Conservation (phyloP, 2,329 filamentous ascomycete species). For the Westerdykella sp. region DNA sequence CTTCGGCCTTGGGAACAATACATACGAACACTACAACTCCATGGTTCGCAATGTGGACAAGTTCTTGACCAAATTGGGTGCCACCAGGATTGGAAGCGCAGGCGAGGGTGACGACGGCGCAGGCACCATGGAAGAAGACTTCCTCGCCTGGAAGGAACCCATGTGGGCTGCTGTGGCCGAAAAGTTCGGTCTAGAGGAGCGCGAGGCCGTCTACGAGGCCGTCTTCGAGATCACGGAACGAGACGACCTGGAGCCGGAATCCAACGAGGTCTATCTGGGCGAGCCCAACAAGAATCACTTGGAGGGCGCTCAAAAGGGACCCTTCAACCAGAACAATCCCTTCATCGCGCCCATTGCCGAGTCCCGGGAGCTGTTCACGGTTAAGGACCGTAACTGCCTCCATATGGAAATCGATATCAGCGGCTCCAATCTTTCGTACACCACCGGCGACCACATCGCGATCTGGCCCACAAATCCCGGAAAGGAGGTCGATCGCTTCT, state of each 20-base stretch:
- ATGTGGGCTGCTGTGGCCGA: conserved; percentile 88
- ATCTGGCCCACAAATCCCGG: conserved; percentile 96
- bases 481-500: conserved; percentile 82
- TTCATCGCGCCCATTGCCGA: conserved; percentile 91
- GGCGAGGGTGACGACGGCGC: conserved; percentile 97
- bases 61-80: conserved; percentile 74
- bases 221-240: conserved; percentile 77
- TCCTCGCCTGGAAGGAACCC: conserved; percentile 96
- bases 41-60: conserved; percentile 93
- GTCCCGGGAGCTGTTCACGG: conserved; percentile 83
- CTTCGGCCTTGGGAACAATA: conserved; percentile 97
- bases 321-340: conserved; percentile 94
- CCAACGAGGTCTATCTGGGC: conserved; percentile 81
- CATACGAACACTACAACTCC: conserved; percentile 98
- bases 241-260: conserved; percentile 65
- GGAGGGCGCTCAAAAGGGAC: conserved; percentile 73
- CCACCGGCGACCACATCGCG: conserved; percentile 95
- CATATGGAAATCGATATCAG: conserved; percentile 93
- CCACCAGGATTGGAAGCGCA: conserved; percentile 73
- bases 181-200: conserved; percentile 85
- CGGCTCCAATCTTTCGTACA: conserved; percentile 83
- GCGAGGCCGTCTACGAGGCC: conserved; percentile 92
- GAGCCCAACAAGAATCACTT: conserved; percentile 97
- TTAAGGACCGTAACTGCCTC: conserved; percentile 87
- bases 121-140: conserved; percentile 99